Conservation (phyloP, 2,329 filamentous ascomycete species). For the Ramichloridium luteum region DNA sequence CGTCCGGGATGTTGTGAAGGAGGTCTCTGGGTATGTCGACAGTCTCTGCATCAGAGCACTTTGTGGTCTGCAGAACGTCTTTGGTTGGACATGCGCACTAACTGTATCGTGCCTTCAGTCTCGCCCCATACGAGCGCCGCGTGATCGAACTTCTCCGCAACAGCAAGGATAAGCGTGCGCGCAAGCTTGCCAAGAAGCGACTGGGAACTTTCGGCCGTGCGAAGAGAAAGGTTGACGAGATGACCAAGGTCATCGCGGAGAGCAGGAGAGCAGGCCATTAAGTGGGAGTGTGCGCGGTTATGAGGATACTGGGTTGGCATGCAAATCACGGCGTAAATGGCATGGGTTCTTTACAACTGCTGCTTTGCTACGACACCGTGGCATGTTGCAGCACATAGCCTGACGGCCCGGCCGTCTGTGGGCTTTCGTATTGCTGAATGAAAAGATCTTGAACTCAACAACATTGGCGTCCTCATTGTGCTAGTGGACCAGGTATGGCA, state of each 20-base stretch:
- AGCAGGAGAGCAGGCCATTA: constrained; percentile 68
- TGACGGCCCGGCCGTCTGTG: no score
- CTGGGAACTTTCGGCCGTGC: constrained; percentile 98
- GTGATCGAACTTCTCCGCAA: constrained; percentile 98
- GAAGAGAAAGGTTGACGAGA: constrained; percentile 99
- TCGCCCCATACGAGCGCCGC: constrained; percentile 69
- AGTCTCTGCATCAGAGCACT: no score
- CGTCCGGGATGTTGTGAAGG: constrained; percentile 94
- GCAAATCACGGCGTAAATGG: constrained; percentile 10
- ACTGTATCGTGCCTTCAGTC: constrained; percentile 18
- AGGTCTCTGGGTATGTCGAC: constrained; percentile 86
- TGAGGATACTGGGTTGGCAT: constrained; percentile 13
- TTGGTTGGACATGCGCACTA: no score
- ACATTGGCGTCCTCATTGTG: constrained; percentile 1
- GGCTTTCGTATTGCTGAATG: constrained; percentile 14
- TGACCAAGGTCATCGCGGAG: constrained; percentile 95
- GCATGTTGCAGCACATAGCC: no score
- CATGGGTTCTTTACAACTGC: constrained; percentile 1
- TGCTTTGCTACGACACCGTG: constrained; percentile 1
- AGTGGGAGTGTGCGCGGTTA: constrained; percentile 17
- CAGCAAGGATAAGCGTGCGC: constrained; percentile 97
- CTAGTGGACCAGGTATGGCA: background rate
- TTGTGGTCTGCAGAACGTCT: constrained; percentile 1
- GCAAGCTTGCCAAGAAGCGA: constrained; percentile 99
- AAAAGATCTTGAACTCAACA: constrained; percentile 6